Conservation (phyloP, 2,329 filamentous ascomycete species). For the Botrytis pseudocinerea region DNA sequence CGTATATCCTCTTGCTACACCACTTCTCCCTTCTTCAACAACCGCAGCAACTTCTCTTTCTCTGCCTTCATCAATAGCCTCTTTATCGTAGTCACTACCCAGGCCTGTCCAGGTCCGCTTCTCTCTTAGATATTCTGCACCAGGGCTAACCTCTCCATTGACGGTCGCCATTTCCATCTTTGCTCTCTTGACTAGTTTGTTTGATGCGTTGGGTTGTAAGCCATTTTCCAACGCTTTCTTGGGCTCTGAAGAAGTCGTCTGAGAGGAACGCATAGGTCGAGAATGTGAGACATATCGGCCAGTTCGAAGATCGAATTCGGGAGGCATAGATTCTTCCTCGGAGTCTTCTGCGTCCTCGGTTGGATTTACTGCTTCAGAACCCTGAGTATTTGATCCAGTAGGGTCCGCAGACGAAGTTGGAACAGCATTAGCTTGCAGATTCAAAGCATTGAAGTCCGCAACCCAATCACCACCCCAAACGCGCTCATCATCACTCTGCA, state of each 20-base stretch:
- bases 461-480: conserved; percentile 89
- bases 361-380: conserved; percentile 25
- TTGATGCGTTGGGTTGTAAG: conserved; percentile 39
- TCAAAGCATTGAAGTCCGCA: conserved; percentile 74
- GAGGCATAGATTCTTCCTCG: conserved; percentile 73
- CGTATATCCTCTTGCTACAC: conserved; percentile 84
- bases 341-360: conserved; percentile 39
- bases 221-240: conserved; percentile 34
- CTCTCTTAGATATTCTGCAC: conserved; percentile 80
- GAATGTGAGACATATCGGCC: conserved; percentile 79
- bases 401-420: conserved; percentile 40
- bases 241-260: conserved; percentile 7
- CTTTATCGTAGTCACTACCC: conserved; percentile 77
- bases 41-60: conserved; percentile 51
- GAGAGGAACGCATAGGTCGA: conserved; percentile 62
- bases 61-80: conserved; percentile 53
- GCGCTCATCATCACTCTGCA: conserved; percentile 72
- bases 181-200: conserved; percentile 61
- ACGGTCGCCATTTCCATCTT: conserved; percentile 76
- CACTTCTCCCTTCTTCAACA: conserved; percentile 83
- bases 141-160: conserved; percentile 85
- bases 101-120: conserved; percentile 89
- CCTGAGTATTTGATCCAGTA: conserved; percentile 32
- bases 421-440: neutral
- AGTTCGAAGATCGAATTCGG: conserved; percentile 89